Base-by-base conservation (phyloP, 768 basidiomycete species). In the Rhodotorula diobovata region DNA sequence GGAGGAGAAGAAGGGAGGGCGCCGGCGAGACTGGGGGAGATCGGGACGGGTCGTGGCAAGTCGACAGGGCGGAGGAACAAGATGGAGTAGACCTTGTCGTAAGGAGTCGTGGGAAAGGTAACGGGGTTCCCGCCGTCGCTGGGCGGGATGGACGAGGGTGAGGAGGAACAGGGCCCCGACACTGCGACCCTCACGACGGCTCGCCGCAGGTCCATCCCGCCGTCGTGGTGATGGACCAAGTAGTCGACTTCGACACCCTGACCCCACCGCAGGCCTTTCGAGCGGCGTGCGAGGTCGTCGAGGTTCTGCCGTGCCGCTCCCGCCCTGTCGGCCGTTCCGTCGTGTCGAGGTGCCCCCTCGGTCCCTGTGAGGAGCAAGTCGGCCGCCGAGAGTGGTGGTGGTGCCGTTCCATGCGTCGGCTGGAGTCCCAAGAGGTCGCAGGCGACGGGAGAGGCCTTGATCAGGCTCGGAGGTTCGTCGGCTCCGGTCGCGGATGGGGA, bases 171-270 rank as follows among this genome's bases (percentile, higher is more conserved):
- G 2, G 35, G 12, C 25, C 30, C 9, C 37, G 41, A 46, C 32
- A 21, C 21, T 16, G 54, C 46, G 25, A 68, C 67, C 41, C 57
- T 28, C 5, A 43, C 67, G 11, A 62, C 67, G 28, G 67, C 67
- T 14, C 43, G 41, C 43, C 45, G 28, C 4, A 9, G 21, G 30
- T 4, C 14, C 28, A 28, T 34, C 15, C 14, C 25, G 5, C 32
- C 53, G 9, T n/a, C 45, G 21, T 14, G 5, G 11, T 0, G 48
- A 12, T 15, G 8, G 41, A 43, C 39, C 12, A 34, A 48, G 60
- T 62, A 68, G 20, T 55, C 67, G 30, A 68, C 32, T 28, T 35
- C n/a, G 41, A 68, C 12, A 5, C 25, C 28, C 16, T 68, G 32
- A 2, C 67, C 67, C 67, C 67, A 68, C 7, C 7, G 25, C 14